phyloP scores from a whole-genome alignment of 202 grass and related monocot species.

The Schoenoplectus triqueter region DNA sequence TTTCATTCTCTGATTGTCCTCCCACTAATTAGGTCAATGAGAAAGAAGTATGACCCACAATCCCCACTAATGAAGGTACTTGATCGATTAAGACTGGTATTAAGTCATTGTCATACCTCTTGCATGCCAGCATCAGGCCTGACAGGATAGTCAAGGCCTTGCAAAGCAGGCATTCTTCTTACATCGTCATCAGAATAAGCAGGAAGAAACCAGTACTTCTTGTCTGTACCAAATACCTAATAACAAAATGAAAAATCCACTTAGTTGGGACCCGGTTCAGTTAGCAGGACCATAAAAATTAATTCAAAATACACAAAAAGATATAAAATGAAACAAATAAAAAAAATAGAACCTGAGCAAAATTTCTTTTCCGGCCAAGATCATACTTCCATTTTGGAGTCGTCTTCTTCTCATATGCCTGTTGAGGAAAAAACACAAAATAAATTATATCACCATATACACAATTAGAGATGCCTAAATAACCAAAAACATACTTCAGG shows the following conservation, averaged over 20 bases:
- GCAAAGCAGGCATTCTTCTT: conserved; percentile 63
- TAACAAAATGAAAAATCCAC: conserved; percentile 35
- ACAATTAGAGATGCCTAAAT: neutral
- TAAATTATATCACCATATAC: conserved; percentile 3
- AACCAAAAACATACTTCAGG: neutral
- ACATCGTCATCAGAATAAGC: conserved; percentile 89
- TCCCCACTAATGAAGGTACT: conserved; percentile 31
- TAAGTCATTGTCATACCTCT: conserved; percentile 59
- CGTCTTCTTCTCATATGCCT: conserved; percentile 97
- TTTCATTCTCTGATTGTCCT: neutral
- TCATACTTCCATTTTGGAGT: conserved; percentile 87
- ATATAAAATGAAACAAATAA: conserved; percentile 22
- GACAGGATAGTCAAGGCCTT: conserved; percentile 85
- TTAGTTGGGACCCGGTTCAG: neutral
- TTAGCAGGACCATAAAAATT: conserved; percentile 6
- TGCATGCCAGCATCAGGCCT: conserved; percentile 66
- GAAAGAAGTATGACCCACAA: neutral
- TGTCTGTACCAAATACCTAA: conserved; percentile 91
- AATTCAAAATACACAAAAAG: conserved; percentile 12
- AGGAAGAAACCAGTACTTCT: conserved; percentile 86
- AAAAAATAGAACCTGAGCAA: conserved; percentile 72
- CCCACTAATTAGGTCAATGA: conserved; percentile 25
- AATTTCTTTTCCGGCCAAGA: conserved; percentile 91
- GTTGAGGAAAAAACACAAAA: neutral
- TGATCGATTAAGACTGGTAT: conserved; percentile 12